Base-by-base conservation (phyloP, 495 filamentous ascomycete genomes). In the Mycothermus thermophilus region DNA sequence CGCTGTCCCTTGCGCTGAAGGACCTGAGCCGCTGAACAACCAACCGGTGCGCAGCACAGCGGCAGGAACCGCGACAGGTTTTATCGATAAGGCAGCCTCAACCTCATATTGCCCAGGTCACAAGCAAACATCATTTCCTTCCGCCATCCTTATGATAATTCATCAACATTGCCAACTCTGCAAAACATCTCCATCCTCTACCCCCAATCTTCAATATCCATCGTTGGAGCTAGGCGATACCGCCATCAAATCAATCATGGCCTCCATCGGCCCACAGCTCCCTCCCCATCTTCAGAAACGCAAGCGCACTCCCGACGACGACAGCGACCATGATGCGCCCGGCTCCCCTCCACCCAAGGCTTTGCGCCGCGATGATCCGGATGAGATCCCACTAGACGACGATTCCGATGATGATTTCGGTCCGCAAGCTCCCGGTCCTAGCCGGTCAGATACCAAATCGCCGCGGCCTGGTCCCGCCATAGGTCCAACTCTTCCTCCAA, bases 261-360 rank as follows among this genome's bases (percentile, higher is more conserved):
- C 62, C 7, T 61, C 64, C 3, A 60, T 69, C 17, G 67, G 68
- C 8, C 68, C 68, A 16, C 52, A 64, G 41, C 46, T 72, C 13
- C 66, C 68, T 3, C 59, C 67, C 6, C 64, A 69, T 27, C 59
- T 70, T 1, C 44, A 57, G 31, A 72, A 71, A 44, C 66, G 68
- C 33, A 70, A 70, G 43, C 66, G 67, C 41, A 58, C 54, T 8
- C 35, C 55, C n/a, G 56, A 63, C 30, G 60, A 71, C 27, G 53
- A 65, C 20, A 44, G 53, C 17, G 26, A 35, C 5, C n/a, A n/a
- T n/a, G n/a, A n/a, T n/a, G n/a, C n/a, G n/a, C 30, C 38, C 25
- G 42, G 32, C 6, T 47, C 56, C 11, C 64, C 59, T n/a, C 53
- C 57, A 8, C 20, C 51, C 15, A 68, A 68, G 43, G 35, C 49